phyloP scores from a whole-genome alignment of 2,329 filamentous ascomycete species.

The Fusarium torulosum region DNA sequence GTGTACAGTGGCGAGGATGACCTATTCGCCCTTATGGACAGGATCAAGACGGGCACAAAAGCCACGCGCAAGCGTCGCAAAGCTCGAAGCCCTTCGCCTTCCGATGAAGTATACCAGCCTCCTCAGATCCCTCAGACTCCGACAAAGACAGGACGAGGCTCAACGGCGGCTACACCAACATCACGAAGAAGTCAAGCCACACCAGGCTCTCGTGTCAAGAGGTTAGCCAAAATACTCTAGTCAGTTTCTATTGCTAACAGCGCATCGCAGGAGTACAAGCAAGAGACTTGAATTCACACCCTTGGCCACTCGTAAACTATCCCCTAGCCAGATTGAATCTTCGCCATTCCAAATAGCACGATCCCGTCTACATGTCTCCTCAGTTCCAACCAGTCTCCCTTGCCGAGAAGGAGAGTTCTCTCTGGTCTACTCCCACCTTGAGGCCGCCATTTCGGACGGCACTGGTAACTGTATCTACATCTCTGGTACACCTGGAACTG shows the following conservation, averaged over 20 bases:
- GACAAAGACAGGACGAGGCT: constrained; percentile 51
- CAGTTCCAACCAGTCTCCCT: constrained; percentile 88
- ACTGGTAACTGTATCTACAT: constrained; percentile 98
- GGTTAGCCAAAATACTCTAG: constrained; percentile 28
- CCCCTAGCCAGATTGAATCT: constrained; percentile 77
- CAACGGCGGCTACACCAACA: constrained; percentile 49
- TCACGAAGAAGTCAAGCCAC: constrained; percentile 49
- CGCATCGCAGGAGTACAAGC: constrained; percentile 61
- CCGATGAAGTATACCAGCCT: constrained; percentile 51
- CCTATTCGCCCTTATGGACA: constrained; percentile 73
- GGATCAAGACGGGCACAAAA: constrained; percentile 80
- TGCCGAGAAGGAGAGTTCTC: constrained; percentile 94
- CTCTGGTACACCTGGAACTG: constrained; percentile 96
- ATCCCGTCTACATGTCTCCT: constrained; percentile 90
- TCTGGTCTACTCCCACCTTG: constrained; percentile 91
- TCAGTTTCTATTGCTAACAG: constrained; percentile 16
- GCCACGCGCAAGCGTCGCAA: constrained; percentile 61
- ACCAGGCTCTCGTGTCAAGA: constrained; percentile 52
- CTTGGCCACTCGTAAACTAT: constrained; percentile 86
- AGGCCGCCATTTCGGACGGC: constrained; percentile 92
- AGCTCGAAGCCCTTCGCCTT: constrained; percentile 51
- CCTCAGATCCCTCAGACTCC: constrained; percentile 57
- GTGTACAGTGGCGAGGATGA: constrained; percentile 75
- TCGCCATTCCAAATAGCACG: constrained; percentile 94
- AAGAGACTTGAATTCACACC: constrained; percentile 96